A percentile compares a stretch with the other conserved stretches of the same genome.
Evolutionary conservation across 2,329 filamentous ascomycete genomes (phyloP).

Genomic region (Pezicula radicicola): DNA sequence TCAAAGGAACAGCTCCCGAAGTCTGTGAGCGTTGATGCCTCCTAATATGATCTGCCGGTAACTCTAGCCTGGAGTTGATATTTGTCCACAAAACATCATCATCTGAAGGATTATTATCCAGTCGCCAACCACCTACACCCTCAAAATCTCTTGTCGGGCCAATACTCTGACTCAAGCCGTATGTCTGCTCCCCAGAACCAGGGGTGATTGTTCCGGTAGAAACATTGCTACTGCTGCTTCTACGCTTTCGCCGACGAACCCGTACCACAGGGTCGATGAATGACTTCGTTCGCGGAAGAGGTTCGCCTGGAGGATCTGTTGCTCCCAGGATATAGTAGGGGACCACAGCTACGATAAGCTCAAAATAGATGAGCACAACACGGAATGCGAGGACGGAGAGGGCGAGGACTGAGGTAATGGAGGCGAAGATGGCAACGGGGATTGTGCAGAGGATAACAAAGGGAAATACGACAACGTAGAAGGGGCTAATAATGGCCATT

Average conservation of each 20-base stretch:
- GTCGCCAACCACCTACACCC: conserved; percentile 56
- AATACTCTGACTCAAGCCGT: conserved; percentile 43
- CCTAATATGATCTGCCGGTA: conserved; percentile 39
- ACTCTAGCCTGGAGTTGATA: conserved; percentile 49
- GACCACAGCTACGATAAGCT: conserved; percentile 56
- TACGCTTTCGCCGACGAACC: conserved; percentile 17
- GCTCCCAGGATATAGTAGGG: conserved; percentile 46
- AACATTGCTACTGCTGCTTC: conserved; percentile 26
- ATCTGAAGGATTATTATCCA: conserved; percentile 33
- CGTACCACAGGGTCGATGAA: conserved; percentile 3
- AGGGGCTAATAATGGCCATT: conserved; percentile 53
- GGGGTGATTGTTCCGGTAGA: conserved; percentile 26
- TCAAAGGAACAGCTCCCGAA: conserved; percentile 16
- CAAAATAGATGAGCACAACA: conserved; percentile 59
- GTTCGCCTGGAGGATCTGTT: not conserved
- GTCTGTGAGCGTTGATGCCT: conserved; percentile 40
- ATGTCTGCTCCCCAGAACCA: conserved; percentile 23
- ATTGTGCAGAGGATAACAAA: conserved; percentile 60
- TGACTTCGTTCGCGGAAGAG: conserved; percentile 2
- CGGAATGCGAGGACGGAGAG: conserved; percentile 59
- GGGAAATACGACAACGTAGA: conserved; percentile 57
- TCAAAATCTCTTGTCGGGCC: conserved; percentile 56
- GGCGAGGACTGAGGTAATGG: conserved; percentile 60
- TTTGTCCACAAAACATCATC: conserved; percentile 43
- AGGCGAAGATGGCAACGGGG: conserved; percentile 60